These are phyloP conservation scores for Larix sibirica DNA, from an alignment of 83 land plant genomes.

Conservation along the genomic window DNA sequence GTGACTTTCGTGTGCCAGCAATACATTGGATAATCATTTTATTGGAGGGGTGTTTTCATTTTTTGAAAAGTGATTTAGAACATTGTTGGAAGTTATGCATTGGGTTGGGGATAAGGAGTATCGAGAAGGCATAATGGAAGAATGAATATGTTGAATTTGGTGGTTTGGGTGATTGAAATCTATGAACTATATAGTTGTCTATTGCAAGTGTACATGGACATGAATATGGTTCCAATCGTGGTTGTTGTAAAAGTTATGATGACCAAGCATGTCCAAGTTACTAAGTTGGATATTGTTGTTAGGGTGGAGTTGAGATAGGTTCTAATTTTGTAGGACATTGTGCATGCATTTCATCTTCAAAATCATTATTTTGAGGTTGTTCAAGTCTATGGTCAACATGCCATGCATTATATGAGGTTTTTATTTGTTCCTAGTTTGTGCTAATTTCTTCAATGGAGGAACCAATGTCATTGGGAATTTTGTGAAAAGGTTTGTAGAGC, in stretches of 20 bases:
- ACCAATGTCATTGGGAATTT: too few species aligned
- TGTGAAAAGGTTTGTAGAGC: too few species aligned
- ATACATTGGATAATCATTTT: background rate
- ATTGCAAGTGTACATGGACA: background rate
- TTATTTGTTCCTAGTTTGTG: too few species aligned
- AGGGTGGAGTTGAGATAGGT: background rate
- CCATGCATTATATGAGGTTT: too few species aligned
- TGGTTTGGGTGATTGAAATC: background rate
- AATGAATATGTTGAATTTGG: background rate
- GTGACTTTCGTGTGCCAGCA: background rate
- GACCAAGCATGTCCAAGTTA: background rate
- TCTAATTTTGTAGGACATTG: too few species aligned
- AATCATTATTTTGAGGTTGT: too few species aligned
- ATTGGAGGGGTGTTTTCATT: background rate
- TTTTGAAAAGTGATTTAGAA: background rate
- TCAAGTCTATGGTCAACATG: too few species aligned
- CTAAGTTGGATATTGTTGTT: too few species aligned
- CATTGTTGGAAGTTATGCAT: background rate
- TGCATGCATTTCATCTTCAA: too few species aligned
- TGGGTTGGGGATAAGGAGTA: too few species aligned
- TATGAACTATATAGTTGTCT: too few species aligned
- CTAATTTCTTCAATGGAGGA: too few species aligned
- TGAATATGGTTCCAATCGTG: background rate
- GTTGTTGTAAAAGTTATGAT: background rate
- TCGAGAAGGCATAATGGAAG: background rate